These are phyloP conservation scores for Fusarium compactum DNA, from an alignment of 2,329 filamentous ascomycete species.

Conservation along the genomic window DNA sequence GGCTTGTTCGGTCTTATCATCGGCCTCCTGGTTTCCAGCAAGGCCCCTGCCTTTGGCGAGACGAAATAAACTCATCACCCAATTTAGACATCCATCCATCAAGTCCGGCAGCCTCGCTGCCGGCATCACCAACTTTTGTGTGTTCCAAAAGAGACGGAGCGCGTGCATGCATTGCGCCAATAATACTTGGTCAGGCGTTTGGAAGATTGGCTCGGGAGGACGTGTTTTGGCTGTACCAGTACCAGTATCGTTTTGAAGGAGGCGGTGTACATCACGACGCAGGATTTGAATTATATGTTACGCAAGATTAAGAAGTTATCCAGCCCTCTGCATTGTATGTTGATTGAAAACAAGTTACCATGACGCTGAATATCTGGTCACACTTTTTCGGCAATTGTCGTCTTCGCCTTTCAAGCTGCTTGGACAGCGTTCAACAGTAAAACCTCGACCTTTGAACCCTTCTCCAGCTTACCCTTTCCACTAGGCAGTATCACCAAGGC, in stretches of 20 bases:
- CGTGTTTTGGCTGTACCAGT: constrained; percentile 53
- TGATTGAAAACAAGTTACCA: constrained; percentile 37
- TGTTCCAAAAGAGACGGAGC: constrained; percentile 43
- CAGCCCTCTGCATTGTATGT: constrained; percentile 34
- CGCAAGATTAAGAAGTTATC: constrained; percentile 36
- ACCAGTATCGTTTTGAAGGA: constrained; percentile 50
- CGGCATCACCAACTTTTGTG: constrained; percentile 33
- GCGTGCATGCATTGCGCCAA: constrained; percentile 53
- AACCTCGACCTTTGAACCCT: constrained; percentile 80
- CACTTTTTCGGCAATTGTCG: background rate
- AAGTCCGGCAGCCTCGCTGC: constrained; percentile 26
- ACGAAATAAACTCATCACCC: constrained; percentile 32
- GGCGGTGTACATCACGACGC: constrained; percentile 52
- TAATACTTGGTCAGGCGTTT: constrained; percentile 57
- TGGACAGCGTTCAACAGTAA: constrained; percentile 76
- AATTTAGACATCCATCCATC: constrained; percentile 31
- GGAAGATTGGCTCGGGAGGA: constrained; percentile 54
- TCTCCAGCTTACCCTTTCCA: constrained; percentile 71
- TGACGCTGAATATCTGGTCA: constrained; percentile 12
- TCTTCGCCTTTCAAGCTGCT: constrained; percentile 16
- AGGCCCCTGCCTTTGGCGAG: constrained; percentile 79
- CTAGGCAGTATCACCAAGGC: constrained; percentile 81
- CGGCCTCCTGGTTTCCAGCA: constrained; percentile 87
- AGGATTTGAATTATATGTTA: constrained; percentile 46
- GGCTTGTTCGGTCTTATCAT: constrained; percentile 97